These are phyloP conservation scores for Hypholoma fasciculare DNA, from an alignment of 768 basidiomycete species.

Conservation along the genomic window DNA sequence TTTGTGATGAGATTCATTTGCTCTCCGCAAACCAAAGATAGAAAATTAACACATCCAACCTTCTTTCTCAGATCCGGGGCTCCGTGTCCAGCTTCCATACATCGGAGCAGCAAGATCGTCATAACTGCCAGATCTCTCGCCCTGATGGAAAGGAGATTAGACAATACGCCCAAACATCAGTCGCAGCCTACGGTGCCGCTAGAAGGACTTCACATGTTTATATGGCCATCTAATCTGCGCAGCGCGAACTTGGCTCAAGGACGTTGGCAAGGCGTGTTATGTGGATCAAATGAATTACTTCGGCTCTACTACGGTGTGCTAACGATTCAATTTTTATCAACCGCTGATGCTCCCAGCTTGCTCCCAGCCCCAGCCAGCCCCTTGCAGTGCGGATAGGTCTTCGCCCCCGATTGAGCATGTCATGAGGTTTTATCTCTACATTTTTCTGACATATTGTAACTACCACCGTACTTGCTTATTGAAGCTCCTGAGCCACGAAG, in stretches of 20 bases:
- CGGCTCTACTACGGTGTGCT: neutral
- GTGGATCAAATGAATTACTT: neutral
- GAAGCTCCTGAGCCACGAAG: neutral
- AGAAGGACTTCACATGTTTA: slow-evolving; percentile 4
- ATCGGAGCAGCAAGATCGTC: neutral
- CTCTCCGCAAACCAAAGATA: slow-evolving; percentile 7
- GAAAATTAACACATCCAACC: slow-evolving; percentile 9
- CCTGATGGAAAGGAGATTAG: neutral
- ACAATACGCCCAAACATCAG: slow-evolving; percentile 3
- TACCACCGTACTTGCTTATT: neutral
- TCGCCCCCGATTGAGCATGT: too few relatives aligned
- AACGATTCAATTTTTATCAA: neutral
- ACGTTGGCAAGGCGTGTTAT: neutral
- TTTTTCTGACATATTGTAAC: neutral
- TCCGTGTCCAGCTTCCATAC: neutral
- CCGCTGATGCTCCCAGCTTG: neutral
- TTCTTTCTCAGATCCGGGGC: slow-evolving; percentile 9
- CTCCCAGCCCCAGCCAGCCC: too few relatives aligned
- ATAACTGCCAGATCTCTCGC: neutral
- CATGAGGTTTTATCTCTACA: neutral
- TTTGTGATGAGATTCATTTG: slow-evolving; percentile 13
- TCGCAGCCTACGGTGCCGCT: neutral
- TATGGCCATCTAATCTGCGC: slow-evolving; percentile 4
- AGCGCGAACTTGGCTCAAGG: neutral
- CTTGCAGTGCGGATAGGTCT: too few relatives aligned